Conservation (phyloP, 2,329 filamentous ascomycete genomes). For the Alternaria triticimaculans region DNA sequence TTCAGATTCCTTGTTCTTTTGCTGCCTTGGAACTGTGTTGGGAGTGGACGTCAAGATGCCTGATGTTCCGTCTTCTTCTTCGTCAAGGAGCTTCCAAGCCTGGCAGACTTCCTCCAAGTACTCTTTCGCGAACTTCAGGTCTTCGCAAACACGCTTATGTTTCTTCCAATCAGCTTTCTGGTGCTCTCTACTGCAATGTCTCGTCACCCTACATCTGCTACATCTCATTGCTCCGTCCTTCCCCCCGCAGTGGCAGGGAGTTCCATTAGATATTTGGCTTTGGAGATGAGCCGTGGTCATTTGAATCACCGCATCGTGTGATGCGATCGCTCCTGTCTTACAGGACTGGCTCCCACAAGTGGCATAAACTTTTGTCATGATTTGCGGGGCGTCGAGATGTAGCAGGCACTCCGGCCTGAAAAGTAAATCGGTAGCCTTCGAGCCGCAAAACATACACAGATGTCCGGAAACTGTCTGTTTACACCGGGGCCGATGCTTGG, state of each 20-base stretch:
- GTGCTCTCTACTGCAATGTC: neutral
- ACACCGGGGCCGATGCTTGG: neutral
- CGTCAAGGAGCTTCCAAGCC: neutral
- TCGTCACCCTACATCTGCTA: neutral
- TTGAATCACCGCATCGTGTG: neutral
- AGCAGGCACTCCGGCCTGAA: neutral
- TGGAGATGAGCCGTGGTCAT: neutral
- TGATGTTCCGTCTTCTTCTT: neutral
- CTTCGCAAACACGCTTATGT: neutral
- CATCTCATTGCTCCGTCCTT: neutral
- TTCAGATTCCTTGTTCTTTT: neutral
- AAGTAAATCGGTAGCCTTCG: neutral
- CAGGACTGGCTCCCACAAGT: neutral
- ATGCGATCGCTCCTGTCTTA: neutral
- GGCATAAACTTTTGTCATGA: neutral
- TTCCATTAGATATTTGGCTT: neutral
- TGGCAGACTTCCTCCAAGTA: neutral
- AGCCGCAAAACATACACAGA: neutral
- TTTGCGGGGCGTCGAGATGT: neutral
- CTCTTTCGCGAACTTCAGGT: neutral
- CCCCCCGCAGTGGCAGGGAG: neutral
- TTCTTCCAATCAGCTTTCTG: neutral
- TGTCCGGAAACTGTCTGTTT: neutral
- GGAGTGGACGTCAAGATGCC: neutral
- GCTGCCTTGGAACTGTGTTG: neutral